Evolutionary conservation across 768 basidiomycete species (phyloP).

Genomic region (Suillus lakei): DNA sequence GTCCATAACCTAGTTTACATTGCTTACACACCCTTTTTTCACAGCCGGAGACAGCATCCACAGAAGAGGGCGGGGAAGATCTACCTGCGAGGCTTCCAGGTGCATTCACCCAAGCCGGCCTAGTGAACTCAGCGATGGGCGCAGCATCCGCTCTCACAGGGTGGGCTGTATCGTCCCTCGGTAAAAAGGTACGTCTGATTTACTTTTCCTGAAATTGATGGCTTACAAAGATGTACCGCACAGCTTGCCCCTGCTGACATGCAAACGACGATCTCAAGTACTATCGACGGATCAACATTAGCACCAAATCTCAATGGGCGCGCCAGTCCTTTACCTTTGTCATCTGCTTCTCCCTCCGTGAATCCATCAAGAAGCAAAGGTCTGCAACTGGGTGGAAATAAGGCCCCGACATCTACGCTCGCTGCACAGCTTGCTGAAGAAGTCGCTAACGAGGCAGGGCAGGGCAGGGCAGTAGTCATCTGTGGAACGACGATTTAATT

Average conservation of each 20-base stretch:
- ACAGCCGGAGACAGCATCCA: slow-evolving; percentile 61
- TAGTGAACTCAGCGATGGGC: slow-evolving; percentile 87
- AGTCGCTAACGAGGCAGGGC: slow-evolving; percentile 44
- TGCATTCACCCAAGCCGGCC: slow-evolving; percentile 34
- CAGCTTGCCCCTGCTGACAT: slow-evolving; percentile 77
- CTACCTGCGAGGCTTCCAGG: slow-evolving; percentile 32
- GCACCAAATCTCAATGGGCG: slow-evolving; percentile 37
- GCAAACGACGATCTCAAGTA: slow-evolving; percentile 62
- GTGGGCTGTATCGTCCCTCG: slow-evolving; percentile 93
- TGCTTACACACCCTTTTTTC: slow-evolving; percentile 1
- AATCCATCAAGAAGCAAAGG: slow-evolving; percentile 51
- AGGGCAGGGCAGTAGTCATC: slow-evolving; percentile 46
- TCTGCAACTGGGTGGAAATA: slow-evolving; percentile 72
- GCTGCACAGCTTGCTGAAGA: slow-evolving; percentile 66
- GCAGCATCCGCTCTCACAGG: slow-evolving; percentile 92
- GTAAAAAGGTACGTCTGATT: slow-evolving; percentile 65
- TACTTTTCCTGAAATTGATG: background rate
- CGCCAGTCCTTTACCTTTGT: background rate
- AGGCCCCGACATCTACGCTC: slow-evolving; percentile 45
- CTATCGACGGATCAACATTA: slow-evolving; percentile 46
- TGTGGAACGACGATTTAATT: slow-evolving; percentile 84
- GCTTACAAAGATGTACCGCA: background rate
- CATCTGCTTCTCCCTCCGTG: slow-evolving; percentile 12
- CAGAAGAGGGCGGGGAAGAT: slow-evolving; percentile 40
- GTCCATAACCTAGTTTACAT: slow-evolving; percentile 6